These are phyloP conservation scores for Suhomyces choctaworum DNA, from an alignment of 1,139 yeast genomes.

Conservation along the genomic window DNA sequence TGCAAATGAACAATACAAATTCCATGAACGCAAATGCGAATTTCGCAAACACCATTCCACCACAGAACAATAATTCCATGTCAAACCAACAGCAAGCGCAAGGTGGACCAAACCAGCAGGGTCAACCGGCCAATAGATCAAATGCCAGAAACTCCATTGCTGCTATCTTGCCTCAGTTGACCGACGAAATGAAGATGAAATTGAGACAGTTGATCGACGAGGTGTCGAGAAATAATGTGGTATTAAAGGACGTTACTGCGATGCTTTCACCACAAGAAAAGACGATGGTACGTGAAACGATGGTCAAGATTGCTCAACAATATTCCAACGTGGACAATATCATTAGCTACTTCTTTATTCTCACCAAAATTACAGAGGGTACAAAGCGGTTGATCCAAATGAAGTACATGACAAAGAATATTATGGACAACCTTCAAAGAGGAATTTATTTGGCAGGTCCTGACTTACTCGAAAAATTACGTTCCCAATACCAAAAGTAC, in stretches of 20 bases:
- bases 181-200: constrained; percentile 47
- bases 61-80: constrained; percentile 1
- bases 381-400: constrained; percentile 76
- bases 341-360: constrained; percentile 72
- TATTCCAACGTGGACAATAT: constrained; percentile 72
- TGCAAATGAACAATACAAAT: constrained; percentile 15
- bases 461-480: constrained; percentile 67
- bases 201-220: constrained; percentile 67
- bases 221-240: constrained; percentile 65
- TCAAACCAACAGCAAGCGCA: constrained; percentile 1
- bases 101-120: constrained; percentile 1
- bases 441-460: constrained; percentile 67
- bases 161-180: constrained; percentile 38
- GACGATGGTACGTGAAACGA: constrained; percentile 57
- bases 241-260: constrained; percentile 64
- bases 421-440: constrained; percentile 64
- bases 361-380: constrained; percentile 72
- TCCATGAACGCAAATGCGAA: constrained; percentile 8
- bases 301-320: constrained; percentile 60
- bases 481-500: constrained; percentile 70
- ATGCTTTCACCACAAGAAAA: constrained; percentile 64
- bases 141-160: constrained; percentile 15
- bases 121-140: constrained; percentile 3
- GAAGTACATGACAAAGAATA: constrained; percentile 76
- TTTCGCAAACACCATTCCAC: constrained; percentile 2